Base-by-base conservation (phyloP, 192 early-diverging fungal species). In the Entophlyctis luteolus region DNA sequence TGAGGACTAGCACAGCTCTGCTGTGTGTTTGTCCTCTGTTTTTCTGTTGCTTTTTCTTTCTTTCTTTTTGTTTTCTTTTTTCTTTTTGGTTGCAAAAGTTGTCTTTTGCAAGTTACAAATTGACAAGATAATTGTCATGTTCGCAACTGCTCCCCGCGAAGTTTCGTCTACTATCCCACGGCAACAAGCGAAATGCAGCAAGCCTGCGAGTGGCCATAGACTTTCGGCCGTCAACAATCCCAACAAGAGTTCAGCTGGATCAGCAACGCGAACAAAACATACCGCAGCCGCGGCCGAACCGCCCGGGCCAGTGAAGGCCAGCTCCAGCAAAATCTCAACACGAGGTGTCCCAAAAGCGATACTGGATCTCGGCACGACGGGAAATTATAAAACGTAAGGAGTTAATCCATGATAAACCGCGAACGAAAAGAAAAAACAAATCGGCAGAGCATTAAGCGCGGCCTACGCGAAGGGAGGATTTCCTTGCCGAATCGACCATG, bases 401-500 rank as follows among this genome's bases (percentile, higher is more conserved):
- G 4, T 28, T 54, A 20, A 42, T 25, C 5, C 28, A 0, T 33
- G 32, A 18, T 34, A 1, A 29, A 6, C 8, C n/a, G 8, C 8
- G n/a, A n/a, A 5, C 16, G 14, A 4, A 4, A 55, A 3, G 20
- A n/a, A 16, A 42, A 12, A 12, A 12, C 39, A 42, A 8, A 42
- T 57, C 33, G 16, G 29, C 38, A 71, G 70, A 23, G 70, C 70
- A 8, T 77, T 77, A 27, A 63, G 65, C 20, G 68, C 63, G 18
- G 67, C 71, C 6, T 77, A 77, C 35, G 52, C 60, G 4, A 77
- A 77, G 47, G 75, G 75, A 18, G 57, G 55, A 42, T 56, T 77
- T 49, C 75, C 75, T 4, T 77, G 75, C 62, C 57, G 71, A 16
- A 58, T 77, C 3, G 55, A 73, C 22, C 75, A 77, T 42, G 75